Base-by-base conservation (phyloP, 495 filamentous ascomycete genomes). In the Penicillium simplicissimum region DNA sequence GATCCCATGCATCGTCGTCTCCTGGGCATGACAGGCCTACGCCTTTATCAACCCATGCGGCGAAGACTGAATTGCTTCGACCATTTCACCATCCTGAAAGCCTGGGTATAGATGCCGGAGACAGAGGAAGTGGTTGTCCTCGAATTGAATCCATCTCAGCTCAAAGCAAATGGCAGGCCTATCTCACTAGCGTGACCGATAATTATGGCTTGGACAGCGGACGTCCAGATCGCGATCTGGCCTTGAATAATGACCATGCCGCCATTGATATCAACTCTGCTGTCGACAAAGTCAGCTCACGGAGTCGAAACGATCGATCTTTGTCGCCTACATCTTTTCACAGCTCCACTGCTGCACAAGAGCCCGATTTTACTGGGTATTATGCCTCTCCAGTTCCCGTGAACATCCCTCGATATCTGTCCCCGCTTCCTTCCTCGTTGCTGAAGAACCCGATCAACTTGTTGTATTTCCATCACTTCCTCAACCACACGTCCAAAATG, bases 401-500 rank as follows among this genome's bases (percentile, higher is more conserved):
- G 56, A 84, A 82, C 52, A 90, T 92, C 54, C 86, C 89, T 4
- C 79, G 81, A 64, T 79, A 79, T 31, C 70, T 92, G 15, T 84
- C 88, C 57, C 87, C 88, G n/a, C 73, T 91, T 45, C 89, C 89
- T 8, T 73, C 82, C 19, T 81, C 87, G 55, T 77, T 93, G 35
- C 68, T 90, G 49, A 81, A 87, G 51, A 91, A 91, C 68, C 89
- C 86, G 19, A 91, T 93, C 84, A 92, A 93, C 68, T 72, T 94
- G 48, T 82, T 93, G 64, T 86, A 85, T 63, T 85, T 85, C 62
- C 89, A 93, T 74, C 90, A 92, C 72, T 93, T 92, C 71, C 74
- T 92, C 58, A 89, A 91, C 66, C 88, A 93, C 72, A 93, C 90
- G 10, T 90, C 89, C 6, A 76, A 83, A 49, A 87, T 90, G 63